Evolutionary conservation across 2,329 filamentous ascomycete species (phyloP), one percentile per base, ranked within the genome.

Genomic region (Paramyrothecium sp.): DNA sequence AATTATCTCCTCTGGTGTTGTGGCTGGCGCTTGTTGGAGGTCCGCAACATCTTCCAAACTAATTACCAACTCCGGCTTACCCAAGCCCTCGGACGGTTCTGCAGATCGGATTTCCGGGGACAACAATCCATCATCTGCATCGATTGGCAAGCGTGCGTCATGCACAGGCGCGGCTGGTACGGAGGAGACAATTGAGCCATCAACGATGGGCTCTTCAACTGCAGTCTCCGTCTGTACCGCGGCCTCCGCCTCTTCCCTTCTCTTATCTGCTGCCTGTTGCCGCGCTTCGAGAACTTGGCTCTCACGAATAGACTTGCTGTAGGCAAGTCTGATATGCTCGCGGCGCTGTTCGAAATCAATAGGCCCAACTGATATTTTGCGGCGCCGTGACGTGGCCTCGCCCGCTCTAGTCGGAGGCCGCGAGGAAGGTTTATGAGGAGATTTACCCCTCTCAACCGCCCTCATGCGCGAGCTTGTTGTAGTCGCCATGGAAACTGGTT

Each of bases 261-360:
- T 82, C 56, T 65, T 64, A 60, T 85, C 81, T 21, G 80, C 81
- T 34, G 82, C 82, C 54, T 76, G 75, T 69, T 80, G 75, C 67
- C 80, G 79, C 54, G 78, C 80, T 57, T 82, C 81, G n/a, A 78
- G 73, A 58, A 83, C 87, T 67, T 90, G 87, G 65, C 78, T 89
- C 67, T 91, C 89, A 61, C 89, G 84, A 51, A 95, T 87, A n/a
- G 89, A 91, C 69, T 90, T 91, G 64, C 87, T 93, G 71, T 96
- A 94, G 16, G 91, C 92, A 56, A 92, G 85, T 64, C 93, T 89
- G 65, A 96, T 96, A 59, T 88, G 87, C 68, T 92, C 89, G 64
- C 92, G 83, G 53, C 91, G 84, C 63, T 91, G 90, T 58, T 89
- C 91, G 69, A 96, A 95, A 72, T 97, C 91, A 54, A 96, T 90